Conservation (phyloP, 2,329 filamentous ascomycete genomes). For the Seiridium cupressi region DNA sequence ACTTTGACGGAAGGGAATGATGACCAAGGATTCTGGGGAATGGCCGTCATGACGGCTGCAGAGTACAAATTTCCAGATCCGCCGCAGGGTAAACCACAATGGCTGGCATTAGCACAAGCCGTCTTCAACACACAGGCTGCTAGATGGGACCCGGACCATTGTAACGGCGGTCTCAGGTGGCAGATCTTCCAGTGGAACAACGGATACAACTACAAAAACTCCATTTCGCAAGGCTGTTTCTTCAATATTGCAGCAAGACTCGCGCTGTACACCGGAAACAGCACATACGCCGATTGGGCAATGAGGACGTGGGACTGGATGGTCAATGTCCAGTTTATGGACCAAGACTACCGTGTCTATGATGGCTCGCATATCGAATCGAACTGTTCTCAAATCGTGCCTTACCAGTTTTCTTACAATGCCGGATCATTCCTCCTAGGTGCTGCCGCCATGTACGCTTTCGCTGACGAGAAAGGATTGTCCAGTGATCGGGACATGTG, state of each 20-base stretch:
- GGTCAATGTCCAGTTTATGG: constrained; percentile 53
- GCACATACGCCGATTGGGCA: constrained; percentile 77
- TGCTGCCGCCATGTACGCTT: constrained; percentile 67
- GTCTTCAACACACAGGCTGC: constrained; percentile 77
- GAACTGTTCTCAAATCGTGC: constrained; percentile 57
- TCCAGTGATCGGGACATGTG: constrained; percentile 43
- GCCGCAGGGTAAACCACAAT: constrained; percentile 54
- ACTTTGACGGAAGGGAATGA: constrained; percentile 70
- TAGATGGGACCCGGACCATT: constrained; percentile 69
- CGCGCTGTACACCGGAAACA: constrained; percentile 74
- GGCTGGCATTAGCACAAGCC: constrained; percentile 72
- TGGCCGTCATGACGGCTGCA: constrained; percentile 68
- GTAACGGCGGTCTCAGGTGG: constrained; percentile 77
- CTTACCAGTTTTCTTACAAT: constrained; percentile 70
- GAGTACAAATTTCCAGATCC: constrained; percentile 68
- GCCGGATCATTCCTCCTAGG: constrained; percentile 65
- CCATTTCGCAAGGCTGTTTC: constrained; percentile 62
- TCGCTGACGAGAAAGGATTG: constrained; percentile 38
- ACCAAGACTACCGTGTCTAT: constrained; percentile 57
- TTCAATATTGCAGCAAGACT: constrained; percentile 66
- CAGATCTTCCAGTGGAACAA: constrained; percentile 83
- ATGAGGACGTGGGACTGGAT: constrained; percentile 72
- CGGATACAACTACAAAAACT: constrained; percentile 76
- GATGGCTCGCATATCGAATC: constrained; percentile 58
- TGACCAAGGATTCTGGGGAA: constrained; percentile 73